Percentiles rank a stretch among this genome's conserved stretches.
These are phyloP conservation scores for Delonix regia DNA, from an alignment of 306 rosid genomes.

Conservation along the genomic window DNA sequence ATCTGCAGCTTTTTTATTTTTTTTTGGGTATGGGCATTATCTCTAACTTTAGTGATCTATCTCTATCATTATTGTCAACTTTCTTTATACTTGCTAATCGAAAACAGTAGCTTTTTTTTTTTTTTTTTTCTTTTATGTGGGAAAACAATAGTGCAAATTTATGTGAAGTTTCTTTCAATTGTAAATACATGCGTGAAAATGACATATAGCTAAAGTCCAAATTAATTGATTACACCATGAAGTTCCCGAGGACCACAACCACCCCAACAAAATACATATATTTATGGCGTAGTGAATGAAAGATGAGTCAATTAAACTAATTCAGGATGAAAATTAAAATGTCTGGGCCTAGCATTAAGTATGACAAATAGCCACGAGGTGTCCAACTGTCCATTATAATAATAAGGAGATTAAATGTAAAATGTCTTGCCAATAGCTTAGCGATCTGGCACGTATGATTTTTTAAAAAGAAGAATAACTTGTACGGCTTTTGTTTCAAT, in stretches of 20 bases:
- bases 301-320: constrained; percentile 27
- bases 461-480: neutral
- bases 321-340: neutral
- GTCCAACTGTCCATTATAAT: neutral
- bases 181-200: constrained; percentile 31
- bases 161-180: constrained; percentile 31
- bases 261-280: neutral
- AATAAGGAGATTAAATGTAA: neutral
- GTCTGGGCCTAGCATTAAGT: neutral
- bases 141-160: neutral
- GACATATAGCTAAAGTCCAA: constrained; percentile 42
- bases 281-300: constrained; percentile 18
- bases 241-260: constrained; percentile 26
- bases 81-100: neutral
- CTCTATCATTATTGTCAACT: neutral
- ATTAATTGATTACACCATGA: constrained; percentile 32
- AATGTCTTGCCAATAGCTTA: neutral
- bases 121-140: no score
- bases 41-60: neutral
- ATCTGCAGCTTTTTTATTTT: neutral
- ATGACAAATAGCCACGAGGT: neutral
- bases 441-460: neutral
- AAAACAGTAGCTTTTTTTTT: neutral
- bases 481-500: neutral
- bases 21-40: neutral